Conservation (phyloP, 2,329 filamentous ascomycete genomes). For the Pseudogymnoascus sp. region DNA sequence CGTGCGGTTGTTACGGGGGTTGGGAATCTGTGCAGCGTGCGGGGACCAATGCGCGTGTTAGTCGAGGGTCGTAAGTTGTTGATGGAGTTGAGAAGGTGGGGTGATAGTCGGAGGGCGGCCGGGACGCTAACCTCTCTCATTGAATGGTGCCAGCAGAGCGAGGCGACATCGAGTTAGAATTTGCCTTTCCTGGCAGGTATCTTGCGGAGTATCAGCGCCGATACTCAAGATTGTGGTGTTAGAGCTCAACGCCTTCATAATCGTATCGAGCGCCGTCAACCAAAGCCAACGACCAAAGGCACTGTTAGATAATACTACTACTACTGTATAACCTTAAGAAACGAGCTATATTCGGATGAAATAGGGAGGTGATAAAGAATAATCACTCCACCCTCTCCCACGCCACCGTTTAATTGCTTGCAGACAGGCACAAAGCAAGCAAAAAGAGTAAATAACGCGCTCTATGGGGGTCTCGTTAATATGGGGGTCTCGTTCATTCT, state of each 20-base stretch:
- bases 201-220: not conserved
- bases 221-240: not conserved
- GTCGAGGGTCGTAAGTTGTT: constrained; percentile 33
- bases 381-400: not conserved
- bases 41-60: constrained; percentile 33
- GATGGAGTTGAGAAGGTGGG: constrained; percentile 22
- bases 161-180: not conserved
- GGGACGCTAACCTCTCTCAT: not conserved
- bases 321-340: not conserved
- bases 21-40: constrained; percentile 38
- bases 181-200: not conserved
- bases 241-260: not conserved
- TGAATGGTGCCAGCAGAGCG: not conserved
- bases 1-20: constrained; percentile 44
- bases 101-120: constrained; percentile 12
- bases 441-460: not conserved
- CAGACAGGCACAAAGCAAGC: not conserved
- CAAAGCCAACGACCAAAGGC: not conserved
- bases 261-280: not conserved
- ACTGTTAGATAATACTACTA: not conserved
- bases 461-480: not conserved
- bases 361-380: not conserved
- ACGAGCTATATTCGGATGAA: not conserved
- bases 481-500: too few species aligned
- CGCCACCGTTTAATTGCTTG: not conserved